phyloP scores from a whole-genome alignment of 257 asterid genomes.

The Verbascum thapsus region DNA sequence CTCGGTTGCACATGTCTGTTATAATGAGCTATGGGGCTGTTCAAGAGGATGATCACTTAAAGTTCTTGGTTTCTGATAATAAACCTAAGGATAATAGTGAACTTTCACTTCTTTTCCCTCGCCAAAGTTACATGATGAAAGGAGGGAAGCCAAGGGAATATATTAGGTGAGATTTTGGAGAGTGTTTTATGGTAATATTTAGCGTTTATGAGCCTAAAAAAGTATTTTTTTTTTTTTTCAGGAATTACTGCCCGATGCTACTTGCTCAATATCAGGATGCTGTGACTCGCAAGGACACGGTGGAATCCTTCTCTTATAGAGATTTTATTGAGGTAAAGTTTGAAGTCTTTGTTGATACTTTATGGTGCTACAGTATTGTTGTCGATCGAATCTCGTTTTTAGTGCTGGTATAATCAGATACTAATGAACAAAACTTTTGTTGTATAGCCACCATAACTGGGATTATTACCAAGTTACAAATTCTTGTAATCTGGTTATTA shows the following conservation, averaged over 20 bases:
- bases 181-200: background rate
- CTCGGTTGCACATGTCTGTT: slow-evolving; percentile 72
- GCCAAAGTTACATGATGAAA: slow-evolving; percentile 78
- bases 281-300: slow-evolving; percentile 84
- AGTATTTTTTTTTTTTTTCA: slow-evolving; percentile 34
- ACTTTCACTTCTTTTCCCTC: slow-evolving; percentile 53
- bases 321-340: slow-evolving; percentile 65
- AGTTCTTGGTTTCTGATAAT: slow-evolving; percentile 36
- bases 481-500: background rate
- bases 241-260: slow-evolving; percentile 72
- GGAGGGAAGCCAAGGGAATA: slow-evolving; percentile 63
- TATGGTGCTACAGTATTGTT: background rate
- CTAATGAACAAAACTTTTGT: background rate
- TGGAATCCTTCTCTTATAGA: slow-evolving; percentile 50
- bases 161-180: slow-evolving; percentile 51
- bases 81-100: slow-evolving; percentile 38
- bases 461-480: slow-evolving; percentile 1
- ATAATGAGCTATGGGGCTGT: slow-evolving; percentile 78
- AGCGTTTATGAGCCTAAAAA: slow-evolving; percentile 19
- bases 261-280: slow-evolving; percentile 89
- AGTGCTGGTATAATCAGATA: background rate
- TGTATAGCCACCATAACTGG: background rate
- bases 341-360: background rate
- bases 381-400: background rate
- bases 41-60: slow-evolving; percentile 38